These are phyloP conservation scores for Miscanthus lutarioriparius DNA, from an alignment of 176 grass and related monocot species.

Conservation along the genomic window DNA sequence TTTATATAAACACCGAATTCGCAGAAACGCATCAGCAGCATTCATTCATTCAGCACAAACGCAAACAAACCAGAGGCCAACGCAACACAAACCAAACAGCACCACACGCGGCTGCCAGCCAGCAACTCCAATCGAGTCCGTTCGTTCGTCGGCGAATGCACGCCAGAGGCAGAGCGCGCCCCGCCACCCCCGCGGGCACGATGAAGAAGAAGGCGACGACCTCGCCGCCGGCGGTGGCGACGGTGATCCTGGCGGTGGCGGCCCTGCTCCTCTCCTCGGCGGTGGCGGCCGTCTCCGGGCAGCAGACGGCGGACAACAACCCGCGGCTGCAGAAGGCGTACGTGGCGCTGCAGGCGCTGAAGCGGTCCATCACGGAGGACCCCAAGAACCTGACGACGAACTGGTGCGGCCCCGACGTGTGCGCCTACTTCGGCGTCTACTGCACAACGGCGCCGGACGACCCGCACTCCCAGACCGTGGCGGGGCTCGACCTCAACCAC, in stretches of 20 bases:
- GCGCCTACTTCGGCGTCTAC: constrained; percentile 78
- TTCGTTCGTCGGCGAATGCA: background rate
- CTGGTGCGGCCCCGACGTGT: constrained; percentile 87
- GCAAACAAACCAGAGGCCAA: no score
- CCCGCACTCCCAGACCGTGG: constrained; percentile 47
- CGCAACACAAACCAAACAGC: background rate
- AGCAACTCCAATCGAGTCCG: background rate
- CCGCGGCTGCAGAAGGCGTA: constrained; percentile 64
- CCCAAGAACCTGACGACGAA: constrained; percentile 50
- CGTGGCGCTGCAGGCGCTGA: constrained; percentile 69
- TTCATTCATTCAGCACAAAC: background rate
- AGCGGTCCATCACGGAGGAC: constrained; percentile 65
- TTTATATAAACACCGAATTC: background rate
- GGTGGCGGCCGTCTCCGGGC: constrained; percentile 27
- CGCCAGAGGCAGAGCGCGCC: background rate
- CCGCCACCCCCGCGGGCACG: background rate
- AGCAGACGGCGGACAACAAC: constrained; percentile 63
- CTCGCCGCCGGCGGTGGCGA: background rate
- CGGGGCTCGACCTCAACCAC: constrained; percentile 77
- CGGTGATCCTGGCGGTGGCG: constrained; percentile 24
- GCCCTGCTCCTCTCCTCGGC: constrained; percentile 29
- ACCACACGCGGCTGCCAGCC: no score
- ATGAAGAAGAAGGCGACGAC: background rate
- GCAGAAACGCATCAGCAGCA: background rate
- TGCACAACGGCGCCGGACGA: constrained; percentile 58